Conservation (phyloP, 805 yeast species). For the Starmerella stigmatis region DNA sequence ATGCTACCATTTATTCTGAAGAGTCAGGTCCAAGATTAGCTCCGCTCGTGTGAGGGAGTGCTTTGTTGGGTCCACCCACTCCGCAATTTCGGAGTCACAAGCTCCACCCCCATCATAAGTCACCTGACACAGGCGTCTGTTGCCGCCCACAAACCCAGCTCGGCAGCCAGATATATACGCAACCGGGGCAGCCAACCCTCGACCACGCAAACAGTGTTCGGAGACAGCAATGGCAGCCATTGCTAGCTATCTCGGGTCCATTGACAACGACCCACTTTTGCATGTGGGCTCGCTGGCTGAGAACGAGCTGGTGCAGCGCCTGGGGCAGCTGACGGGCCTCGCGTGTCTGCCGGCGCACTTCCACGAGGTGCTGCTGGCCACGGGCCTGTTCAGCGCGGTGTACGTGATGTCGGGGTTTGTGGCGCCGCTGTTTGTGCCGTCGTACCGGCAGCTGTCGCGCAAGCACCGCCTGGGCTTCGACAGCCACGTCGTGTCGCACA, state of each 20-base stretch:
- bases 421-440: slow-evolving; percentile 37
- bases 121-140: too few relatives aligned
- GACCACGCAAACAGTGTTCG: too few relatives aligned
- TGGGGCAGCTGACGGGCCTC: slow-evolving; percentile 23
- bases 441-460: slow-evolving; percentile 40
- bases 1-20: too few relatives aligned
- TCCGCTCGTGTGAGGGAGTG: too few relatives aligned
- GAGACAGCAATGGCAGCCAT: neutral
- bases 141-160: too few relatives aligned
- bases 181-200: neutral
- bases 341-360: slow-evolving; percentile 29
- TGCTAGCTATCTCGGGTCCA: slow-evolving; percentile 29
- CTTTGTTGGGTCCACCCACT: too few relatives aligned
- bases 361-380: slow-evolving; percentile 60
- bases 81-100: too few relatives aligned
- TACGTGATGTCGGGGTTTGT: slow-evolving; percentile 29
- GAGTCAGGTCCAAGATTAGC: too few relatives aligned
- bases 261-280: slow-evolving; percentile 22
- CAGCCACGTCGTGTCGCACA: slow-evolving; percentile 79
- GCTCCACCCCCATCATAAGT: too few relatives aligned
- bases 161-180: too few relatives aligned
- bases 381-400: slow-evolving; percentile 48
- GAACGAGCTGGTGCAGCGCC: slow-evolving; percentile 11
- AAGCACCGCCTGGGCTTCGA: slow-evolving; percentile 65
- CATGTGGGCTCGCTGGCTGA: slow-evolving; percentile 11